Conservation (phyloP, 352 stramenopile genomes). For the Phytophthora capsici region DNA sequence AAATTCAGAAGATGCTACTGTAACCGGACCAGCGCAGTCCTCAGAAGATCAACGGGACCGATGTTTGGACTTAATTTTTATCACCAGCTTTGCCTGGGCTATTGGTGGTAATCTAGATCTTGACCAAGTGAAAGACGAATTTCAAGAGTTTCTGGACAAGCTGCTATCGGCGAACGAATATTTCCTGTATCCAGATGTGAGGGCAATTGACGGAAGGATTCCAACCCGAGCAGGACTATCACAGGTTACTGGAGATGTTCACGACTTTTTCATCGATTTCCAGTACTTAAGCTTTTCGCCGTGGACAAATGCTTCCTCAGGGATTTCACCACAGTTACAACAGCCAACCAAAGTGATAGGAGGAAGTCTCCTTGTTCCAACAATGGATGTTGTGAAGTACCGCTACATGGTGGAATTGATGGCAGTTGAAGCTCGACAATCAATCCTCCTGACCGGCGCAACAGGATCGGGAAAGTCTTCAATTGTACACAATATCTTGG, state of each 20-base stretch:
- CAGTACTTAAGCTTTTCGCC: slow-evolving; percentile 66
- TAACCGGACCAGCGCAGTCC: slow-evolving; percentile 21
- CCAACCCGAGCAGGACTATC: slow-evolving; percentile 44
- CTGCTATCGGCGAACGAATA: slow-evolving; percentile 54
- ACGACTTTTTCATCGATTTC: slow-evolving; percentile 78
- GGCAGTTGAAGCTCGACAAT: slow-evolving; percentile 60
- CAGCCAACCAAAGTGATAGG: slow-evolving; percentile 22
- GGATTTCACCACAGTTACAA: slow-evolving; percentile 9
- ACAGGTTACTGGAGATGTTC: slow-evolving; percentile 60
- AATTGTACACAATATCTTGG: slow-evolving; percentile 77
- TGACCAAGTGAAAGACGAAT: slow-evolving; percentile 40
- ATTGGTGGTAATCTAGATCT: slow-evolving; percentile 71
- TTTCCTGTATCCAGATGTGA: slow-evolving; percentile 56
- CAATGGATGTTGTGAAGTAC: slow-evolving; percentile 69
- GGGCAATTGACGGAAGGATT: slow-evolving; percentile 63
- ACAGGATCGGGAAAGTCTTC: slow-evolving; percentile 92
- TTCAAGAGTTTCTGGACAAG: slow-evolving; percentile 61
- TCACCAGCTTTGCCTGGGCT: slow-evolving; percentile 78
- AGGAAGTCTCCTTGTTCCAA: slow-evolving; percentile 63
- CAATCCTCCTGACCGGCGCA: slow-evolving; percentile 88
- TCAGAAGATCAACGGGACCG: slow-evolving; percentile 58
- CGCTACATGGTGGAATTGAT: slow-evolving; percentile 64
- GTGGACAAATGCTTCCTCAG: slow-evolving; percentile 38
- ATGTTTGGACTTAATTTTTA: slow-evolving; percentile 68
- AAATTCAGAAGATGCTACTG: background rate